Conservation (phyloP, 345 rosid species). For the Turritis glabra region DNA sequence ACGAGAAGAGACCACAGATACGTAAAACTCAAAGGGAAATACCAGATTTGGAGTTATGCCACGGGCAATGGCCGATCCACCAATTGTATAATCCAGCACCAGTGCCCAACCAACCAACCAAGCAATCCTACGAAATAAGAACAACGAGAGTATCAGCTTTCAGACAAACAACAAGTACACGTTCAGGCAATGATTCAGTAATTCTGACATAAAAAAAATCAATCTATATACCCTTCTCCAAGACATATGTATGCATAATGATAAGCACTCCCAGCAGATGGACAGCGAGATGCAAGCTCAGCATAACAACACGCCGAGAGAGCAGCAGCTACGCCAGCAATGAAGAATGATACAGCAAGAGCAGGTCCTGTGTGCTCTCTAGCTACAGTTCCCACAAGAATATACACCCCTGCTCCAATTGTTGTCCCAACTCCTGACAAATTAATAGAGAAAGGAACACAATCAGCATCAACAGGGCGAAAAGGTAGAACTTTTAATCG, state of each 20-base stretch:
- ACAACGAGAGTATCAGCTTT: neutral
- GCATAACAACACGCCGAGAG: constrained; percentile 98
- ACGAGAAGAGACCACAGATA: neutral
- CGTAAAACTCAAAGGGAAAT: neutral
- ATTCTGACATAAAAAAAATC: neutral
- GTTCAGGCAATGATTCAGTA: neutral
- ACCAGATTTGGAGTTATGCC: constrained; percentile 89
- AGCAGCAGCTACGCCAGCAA: constrained; percentile 94
- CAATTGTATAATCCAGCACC: constrained; percentile 88
- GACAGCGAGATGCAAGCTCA: constrained; percentile 90
- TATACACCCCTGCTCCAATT: constrained; percentile 97
- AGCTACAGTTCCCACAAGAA: constrained; percentile 96
- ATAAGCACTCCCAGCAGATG: constrained; percentile 99
- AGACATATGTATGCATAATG: constrained; percentile 91
- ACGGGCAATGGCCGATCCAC: constrained; percentile 95
- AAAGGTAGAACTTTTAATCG: neutral
- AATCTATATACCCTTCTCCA: constrained; percentile 73
- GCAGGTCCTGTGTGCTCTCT: constrained; percentile 99
- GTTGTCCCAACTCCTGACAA: constrained; percentile 88
- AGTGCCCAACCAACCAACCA: constrained; percentile 98
- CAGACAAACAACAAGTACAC: neutral
- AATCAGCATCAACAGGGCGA: neutral
- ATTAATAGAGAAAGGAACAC: neutral
- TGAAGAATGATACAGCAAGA: constrained; percentile 79
- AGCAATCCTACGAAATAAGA: constrained; percentile 49